Conservation (phyloP, 176 grass and related monocot species). For the Miscanthus lutarioriparius region DNA sequence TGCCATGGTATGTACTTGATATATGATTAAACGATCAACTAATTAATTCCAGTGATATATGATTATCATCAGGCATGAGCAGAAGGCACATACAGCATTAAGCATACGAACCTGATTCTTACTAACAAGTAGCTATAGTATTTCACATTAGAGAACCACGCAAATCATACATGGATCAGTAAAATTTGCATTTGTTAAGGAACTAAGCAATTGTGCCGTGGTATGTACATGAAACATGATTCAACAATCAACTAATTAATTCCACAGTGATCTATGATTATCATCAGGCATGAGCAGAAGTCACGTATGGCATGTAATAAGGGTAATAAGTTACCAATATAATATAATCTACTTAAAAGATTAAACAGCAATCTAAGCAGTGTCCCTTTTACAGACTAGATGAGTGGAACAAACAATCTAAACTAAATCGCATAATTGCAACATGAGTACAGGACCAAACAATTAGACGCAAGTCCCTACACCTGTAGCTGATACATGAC, state of each 20-base stretch:
- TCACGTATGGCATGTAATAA: too few relatives aligned
- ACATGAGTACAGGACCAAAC: not conserved
- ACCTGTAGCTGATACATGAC: not conserved
- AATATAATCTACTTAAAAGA: not conserved
- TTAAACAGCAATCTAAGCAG: not conserved
- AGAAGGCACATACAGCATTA: not conserved
- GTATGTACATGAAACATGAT: not conserved
- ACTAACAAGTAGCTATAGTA: too few relatives aligned
- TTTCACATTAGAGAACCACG: not conserved
- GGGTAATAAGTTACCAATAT: not conserved
- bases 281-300: not conserved
- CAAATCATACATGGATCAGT: not conserved
- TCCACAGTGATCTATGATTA: not conserved
- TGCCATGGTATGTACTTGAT: not conserved
- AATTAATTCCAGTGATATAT: not conserved
- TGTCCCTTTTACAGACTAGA: too few relatives aligned
- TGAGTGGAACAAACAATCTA: not conserved
- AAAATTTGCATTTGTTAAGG: not conserved
- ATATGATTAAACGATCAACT: not conserved
- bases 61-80: not conserved
- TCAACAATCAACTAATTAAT: not conserved
- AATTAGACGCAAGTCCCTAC: not conserved
- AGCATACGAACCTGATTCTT: too few relatives aligned
- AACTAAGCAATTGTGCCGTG: not conserved
- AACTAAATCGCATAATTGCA: not conserved